phyloP scores from a whole-genome alignment of 768 basidiomycete species.

The Phanerochaete carnosa region DNA sequence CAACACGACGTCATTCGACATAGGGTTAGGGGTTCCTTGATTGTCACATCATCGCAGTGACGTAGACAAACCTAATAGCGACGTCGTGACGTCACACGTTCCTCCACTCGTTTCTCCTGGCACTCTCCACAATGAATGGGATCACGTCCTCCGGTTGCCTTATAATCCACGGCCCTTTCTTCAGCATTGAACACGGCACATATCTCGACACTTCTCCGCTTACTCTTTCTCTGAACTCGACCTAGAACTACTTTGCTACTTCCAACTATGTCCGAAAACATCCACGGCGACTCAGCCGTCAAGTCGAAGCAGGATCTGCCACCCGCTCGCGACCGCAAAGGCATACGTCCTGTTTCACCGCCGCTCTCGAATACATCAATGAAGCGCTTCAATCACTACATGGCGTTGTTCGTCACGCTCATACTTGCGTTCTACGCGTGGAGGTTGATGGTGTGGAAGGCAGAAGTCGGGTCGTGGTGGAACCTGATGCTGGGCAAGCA shows the following conservation, averaged over 20 bases:
- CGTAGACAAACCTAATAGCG: background rate
- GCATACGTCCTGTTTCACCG: slow-evolving; percentile 35
- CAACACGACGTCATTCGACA: too few species aligned
- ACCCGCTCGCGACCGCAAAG: slow-evolving; percentile 26
- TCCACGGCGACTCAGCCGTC: slow-evolving; percentile 11
- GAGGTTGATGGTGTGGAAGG: slow-evolving; percentile 44
- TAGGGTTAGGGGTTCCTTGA: background rate
- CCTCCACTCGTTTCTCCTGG: background rate
- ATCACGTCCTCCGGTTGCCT: background rate
- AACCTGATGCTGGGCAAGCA: slow-evolving; percentile 41
- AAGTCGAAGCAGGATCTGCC: slow-evolving; percentile 23
- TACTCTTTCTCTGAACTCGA: background rate
- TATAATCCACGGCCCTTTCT: background rate
- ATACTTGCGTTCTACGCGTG: slow-evolving; percentile 51
- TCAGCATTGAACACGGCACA: background rate
- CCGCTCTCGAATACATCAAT: slow-evolving; percentile 45
- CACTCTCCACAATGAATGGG: background rate
- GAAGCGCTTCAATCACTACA: slow-evolving; percentile 45
- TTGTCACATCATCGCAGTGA: background rate
- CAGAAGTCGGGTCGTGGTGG: slow-evolving; percentile 63
- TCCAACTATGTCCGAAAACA: slow-evolving; percentile 9
- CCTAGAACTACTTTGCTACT: background rate
- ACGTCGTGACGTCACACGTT: slow-evolving; percentile 2
- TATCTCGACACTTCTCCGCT: background rate
- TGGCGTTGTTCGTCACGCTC: slow-evolving; percentile 39